These are phyloP conservation scores for Xerocomus nothofagi DNA, from an alignment of 1,284 basidiomycete species.

Conservation along the genomic window DNA sequence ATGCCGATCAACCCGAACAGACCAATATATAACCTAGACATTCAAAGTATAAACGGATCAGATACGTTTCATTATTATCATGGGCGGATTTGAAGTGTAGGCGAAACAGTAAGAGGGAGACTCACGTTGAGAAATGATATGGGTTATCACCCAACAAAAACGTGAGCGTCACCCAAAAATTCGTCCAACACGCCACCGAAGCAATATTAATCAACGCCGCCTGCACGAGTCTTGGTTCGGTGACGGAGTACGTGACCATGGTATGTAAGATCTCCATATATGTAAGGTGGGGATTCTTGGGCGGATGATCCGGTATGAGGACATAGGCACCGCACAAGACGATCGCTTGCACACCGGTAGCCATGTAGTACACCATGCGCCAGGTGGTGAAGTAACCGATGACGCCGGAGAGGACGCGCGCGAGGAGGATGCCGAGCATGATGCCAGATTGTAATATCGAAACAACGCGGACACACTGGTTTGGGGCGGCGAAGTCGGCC, in stretches of 20 bases:
- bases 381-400: conserved; percentile 61
- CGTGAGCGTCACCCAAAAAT: conserved; percentile 73
- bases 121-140: conserved; percentile 66
- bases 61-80: not conserved
- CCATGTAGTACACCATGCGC: conserved; percentile 66
- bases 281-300: conserved; percentile 56
- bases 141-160: conserved; percentile 66
- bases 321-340: conserved; percentile 55
- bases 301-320: conserved; percentile 67
- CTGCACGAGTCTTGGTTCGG: conserved; percentile 69
- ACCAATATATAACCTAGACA: conserved; percentile 58
- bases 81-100: not conserved
- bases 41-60: not conserved
- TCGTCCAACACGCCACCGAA: conserved; percentile 58
- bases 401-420: conserved; percentile 65
- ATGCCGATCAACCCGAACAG: conserved; percentile 72
- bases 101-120: not conserved
- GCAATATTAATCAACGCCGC: conserved; percentile 56
- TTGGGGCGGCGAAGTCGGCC: conserved; percentile 62
- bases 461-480: conserved; percentile 58
- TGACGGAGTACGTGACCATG: conserved; percentile 63
- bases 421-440: conserved; percentile 68
- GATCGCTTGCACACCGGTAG: conserved; percentile 54
- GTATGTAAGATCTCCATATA: conserved; percentile 62
- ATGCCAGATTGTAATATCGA: conserved; percentile 68